Conservation (phyloP, 2,329 filamentous ascomycete species). For the Xylariaceae sp. region DNA sequence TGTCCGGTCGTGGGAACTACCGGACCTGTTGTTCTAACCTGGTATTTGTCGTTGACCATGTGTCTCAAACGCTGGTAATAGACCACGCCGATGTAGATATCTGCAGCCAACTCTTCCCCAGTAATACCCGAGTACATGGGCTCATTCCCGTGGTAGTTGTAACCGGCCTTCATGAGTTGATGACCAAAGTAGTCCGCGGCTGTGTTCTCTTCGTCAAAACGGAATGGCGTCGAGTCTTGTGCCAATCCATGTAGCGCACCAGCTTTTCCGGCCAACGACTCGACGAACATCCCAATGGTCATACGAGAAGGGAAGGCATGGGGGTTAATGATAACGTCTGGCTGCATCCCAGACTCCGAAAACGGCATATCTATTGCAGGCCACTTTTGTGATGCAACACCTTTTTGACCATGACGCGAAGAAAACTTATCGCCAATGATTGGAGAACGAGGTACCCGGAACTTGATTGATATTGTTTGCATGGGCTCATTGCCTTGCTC, state of each 20-base stretch:
- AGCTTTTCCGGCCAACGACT: constrained; percentile 92
- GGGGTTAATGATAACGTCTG: constrained; percentile 97
- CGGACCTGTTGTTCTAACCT: constrained; percentile 92
- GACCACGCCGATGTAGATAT: constrained; percentile 95
- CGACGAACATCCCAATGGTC: constrained; percentile 99
- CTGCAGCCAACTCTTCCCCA: constrained; percentile 85
- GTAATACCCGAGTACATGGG: constrained; percentile 98
- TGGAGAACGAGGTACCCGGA: constrained; percentile 83
- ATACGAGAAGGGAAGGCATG: constrained; percentile 99
- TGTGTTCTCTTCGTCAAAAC: constrained; percentile 87
- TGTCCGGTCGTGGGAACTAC: constrained; percentile 89
- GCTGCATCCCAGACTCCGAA: constrained; percentile 92
- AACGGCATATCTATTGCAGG: constrained; percentile 92
- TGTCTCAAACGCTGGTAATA: constrained; percentile 97
- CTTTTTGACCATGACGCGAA: constrained; percentile 96
- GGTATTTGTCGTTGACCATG: constrained; percentile 99
- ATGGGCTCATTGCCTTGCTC: constrained; percentile 79
- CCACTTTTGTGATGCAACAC: constrained; percentile 96
- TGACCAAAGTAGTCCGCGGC: constrained; percentile 94
- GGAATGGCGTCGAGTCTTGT: constrained; percentile 93
- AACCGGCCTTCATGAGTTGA: constrained; percentile 90
- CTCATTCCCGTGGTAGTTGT: constrained; percentile 98
- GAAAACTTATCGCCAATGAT: constrained; percentile 99
- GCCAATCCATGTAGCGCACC: constrained; percentile 93
- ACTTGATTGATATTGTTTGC: constrained; percentile 88